These are phyloP conservation scores for Hypoxylon fragiforme DNA, from an alignment of 495 filamentous ascomycete genomes.

Conservation along the genomic window DNA sequence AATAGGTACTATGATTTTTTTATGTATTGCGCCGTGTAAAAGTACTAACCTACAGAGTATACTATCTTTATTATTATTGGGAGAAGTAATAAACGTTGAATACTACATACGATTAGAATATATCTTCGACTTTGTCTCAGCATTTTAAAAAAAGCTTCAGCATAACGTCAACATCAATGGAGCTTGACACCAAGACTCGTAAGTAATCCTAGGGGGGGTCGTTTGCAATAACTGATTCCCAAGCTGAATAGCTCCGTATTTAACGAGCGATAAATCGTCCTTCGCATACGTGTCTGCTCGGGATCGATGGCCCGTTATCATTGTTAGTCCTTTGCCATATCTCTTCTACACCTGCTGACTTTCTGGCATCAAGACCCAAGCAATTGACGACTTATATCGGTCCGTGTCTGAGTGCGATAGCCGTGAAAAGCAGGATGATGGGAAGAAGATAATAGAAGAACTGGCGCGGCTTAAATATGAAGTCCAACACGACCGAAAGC, in stretches of 20 bases:
- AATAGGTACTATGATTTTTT: no score
- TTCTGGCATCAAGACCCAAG: conserved; percentile 69
- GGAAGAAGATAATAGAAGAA: conserved; percentile 80
- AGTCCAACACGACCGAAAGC: conserved; percentile 81
- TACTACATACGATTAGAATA: no score
- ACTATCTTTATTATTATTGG: no score
- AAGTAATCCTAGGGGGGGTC: conserved; percentile 32
- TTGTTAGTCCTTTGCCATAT: conserved; percentile 56
- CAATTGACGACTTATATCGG: conserved; percentile 90
- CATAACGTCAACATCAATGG: conserved; percentile 44
- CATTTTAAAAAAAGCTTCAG: no score
- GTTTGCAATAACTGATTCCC: no score
- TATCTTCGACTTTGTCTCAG: no score
- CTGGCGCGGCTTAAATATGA: conserved; percentile 91
- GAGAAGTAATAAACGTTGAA: no score
- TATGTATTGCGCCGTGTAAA: no score
- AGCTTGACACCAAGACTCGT: conserved; percentile 67
- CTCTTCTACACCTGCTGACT: background rate
- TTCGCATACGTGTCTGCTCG: conserved; percentile 83
- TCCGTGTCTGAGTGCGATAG: conserved; percentile 64
- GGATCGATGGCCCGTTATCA: conserved; percentile 90
- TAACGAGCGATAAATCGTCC: conserved; percentile 78
- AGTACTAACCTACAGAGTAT: no score
- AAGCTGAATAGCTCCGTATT: conserved; percentile 72
- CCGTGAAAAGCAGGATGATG: conserved; percentile 69